Base-by-base conservation (phyloP, 768 basidiomycete species). In the Lentinula sp. region DNA sequence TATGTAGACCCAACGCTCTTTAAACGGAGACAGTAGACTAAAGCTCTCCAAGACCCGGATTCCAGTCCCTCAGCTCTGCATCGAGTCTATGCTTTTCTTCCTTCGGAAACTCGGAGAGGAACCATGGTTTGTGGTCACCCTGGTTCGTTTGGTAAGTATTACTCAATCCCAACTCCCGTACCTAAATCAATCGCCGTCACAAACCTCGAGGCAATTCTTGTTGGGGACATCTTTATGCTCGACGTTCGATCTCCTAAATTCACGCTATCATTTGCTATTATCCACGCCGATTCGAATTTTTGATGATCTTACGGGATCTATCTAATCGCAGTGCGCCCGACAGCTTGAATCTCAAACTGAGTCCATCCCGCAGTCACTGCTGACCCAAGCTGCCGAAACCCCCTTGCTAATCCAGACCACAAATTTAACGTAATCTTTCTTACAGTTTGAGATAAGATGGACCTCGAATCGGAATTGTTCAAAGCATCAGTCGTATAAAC, bases 41-140 rank as follows among this genome's bases (percentile, higher is more conserved):
- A 55, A 37, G 53, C 53, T 55, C 36, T 39, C 53, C 53, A 37
- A 55, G 18, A 55, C n/a, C 53, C 53, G 53, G 37, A 18, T 55
- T 51, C 50, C n/a, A 51, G 16, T 33, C 50, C 18, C 20, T 32
- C 39, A 57, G 45, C 56, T 33, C 37, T 45, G 12, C 28, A 57
- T 57, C 56, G 41, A 35, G 51, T 53, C 51, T 53, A 53, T 53
- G 32, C 51, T 39, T 53, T 57, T 9, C 39, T 57, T 43, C 16
- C 23, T 46, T 43, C 23, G 53, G 53, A 37, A 9, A 9, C 33
- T 51, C 50, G 50, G 50, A 33, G 32, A 51, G 50, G 20, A 28
- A 20, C 23, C 20, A 48, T 23, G 46, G 46, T 48, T 48, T 48
- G 46, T 48, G 46, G 46, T 48, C 18, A 33, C 33, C 33, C 16